Percentiles rank a stretch among this genome's conserved stretches.
Evolutionary conservation across 1,284 basidiomycete genomes (phyloP).

Genomic region (Phenoliferia sp.): DNA sequence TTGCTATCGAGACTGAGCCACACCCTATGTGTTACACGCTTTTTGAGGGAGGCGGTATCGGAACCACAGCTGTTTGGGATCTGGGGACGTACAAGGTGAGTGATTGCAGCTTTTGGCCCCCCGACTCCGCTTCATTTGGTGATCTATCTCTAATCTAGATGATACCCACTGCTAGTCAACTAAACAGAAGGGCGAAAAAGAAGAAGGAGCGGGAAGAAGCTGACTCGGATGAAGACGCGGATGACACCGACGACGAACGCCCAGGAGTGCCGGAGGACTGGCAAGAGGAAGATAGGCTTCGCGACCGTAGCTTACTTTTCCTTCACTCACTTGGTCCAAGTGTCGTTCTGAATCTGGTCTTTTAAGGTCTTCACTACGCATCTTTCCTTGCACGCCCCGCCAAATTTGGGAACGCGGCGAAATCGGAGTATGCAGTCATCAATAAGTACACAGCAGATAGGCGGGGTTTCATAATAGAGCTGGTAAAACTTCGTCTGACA

Average conservation of each 20-base stretch:
- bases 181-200: constrained; percentile 5
- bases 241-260: background rate
- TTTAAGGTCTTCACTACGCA: background rate
- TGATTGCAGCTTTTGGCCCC: too few relatives aligned
- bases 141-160: background rate
- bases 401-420: background rate
- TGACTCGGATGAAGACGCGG: background rate
- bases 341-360: background rate
- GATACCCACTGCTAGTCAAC: background rate
- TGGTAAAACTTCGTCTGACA: background rate
- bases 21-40: constrained; percentile 11
- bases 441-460: background rate
- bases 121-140: background rate
- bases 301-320: background rate
- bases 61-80: constrained; percentile 10
- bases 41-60: constrained; percentile 6
- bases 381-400: background rate
- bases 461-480: constrained; percentile 11
- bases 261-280: background rate
- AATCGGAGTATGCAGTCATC: background rate
- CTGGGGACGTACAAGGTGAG: constrained; percentile 15
- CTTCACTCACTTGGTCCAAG: background rate
- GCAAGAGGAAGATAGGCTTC: constrained; percentile 9
- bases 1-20: constrained; percentile 14
- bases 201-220: constrained; percentile 1